Evolutionary conservation across 352 stramenopile species (phyloP).

Genomic region (Phytophthora pseudosyringae): DNA sequence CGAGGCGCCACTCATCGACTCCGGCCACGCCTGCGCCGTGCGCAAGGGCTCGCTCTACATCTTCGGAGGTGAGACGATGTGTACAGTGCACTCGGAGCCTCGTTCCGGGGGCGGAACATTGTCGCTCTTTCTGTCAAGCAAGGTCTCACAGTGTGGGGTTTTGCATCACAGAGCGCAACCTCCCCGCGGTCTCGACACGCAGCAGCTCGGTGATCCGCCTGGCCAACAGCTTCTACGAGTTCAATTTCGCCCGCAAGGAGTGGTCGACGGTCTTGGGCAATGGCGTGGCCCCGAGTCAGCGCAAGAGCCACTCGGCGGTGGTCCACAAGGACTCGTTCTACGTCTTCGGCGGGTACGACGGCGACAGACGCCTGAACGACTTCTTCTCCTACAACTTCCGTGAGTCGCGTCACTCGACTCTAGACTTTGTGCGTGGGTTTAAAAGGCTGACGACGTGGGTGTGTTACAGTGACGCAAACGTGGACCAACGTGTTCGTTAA

Average conservation of each 20-base stretch:
- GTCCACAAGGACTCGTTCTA: slow-evolving; percentile 94
- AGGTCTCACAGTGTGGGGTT: neutral
- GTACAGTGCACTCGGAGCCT: neutral
- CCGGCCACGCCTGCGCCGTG: slow-evolving; percentile 92
- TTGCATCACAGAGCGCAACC: slow-evolving; percentile 25
- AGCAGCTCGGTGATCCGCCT: slow-evolving; percentile 41
- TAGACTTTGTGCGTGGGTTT: neutral
- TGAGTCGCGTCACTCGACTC: slow-evolving; percentile 35
- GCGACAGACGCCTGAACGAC: slow-evolving; percentile 92
- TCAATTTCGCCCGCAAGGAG: slow-evolving; percentile 84
- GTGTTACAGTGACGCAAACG: slow-evolving; percentile 71
- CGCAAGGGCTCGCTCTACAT: slow-evolving; percentile 94
- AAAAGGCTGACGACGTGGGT: neutral
- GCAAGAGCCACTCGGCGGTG: slow-evolving; percentile 93
- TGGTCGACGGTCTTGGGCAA: slow-evolving; percentile 71
- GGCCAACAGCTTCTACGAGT: slow-evolving; percentile 94
- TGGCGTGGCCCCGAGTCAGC: slow-evolving; percentile 78
- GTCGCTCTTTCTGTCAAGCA: slow-evolving; percentile 15
- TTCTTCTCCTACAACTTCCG: slow-evolving; percentile 96
- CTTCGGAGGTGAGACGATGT: slow-evolving; percentile 69
- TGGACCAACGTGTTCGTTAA: slow-evolving; percentile 81
- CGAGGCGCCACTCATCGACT: slow-evolving; percentile 87
- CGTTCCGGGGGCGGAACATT: slow-evolving; percentile 10
- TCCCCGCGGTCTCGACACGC: slow-evolving; percentile 22
- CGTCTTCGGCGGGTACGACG: slow-evolving; percentile 95